These are phyloP conservation scores for Allantophomopsis cytisporea DNA, from an alignment of 2,329 filamentous ascomycete species.

Conservation along the genomic window DNA sequence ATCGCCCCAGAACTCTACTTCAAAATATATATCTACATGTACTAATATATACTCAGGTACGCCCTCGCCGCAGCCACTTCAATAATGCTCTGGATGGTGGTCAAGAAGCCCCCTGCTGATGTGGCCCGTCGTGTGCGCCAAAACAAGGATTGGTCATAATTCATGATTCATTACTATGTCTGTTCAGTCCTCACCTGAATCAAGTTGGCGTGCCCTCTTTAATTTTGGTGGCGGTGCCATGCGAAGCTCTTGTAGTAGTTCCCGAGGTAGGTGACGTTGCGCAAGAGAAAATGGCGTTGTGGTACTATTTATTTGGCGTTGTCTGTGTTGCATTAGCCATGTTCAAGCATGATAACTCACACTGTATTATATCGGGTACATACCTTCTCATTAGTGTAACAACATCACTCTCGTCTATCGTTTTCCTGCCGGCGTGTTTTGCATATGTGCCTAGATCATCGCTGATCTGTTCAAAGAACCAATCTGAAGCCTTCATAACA, in stretches of 20 bases:
- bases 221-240: conserved; percentile 45
- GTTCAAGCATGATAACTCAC: too few relatives aligned
- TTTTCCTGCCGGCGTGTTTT: conserved; percentile 68
- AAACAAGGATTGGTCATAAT: conserved; percentile 57
- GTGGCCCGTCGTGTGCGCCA: conserved; percentile 61
- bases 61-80: conserved; percentile 72
- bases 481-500: conserved; percentile 71
- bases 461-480: conserved; percentile 82
- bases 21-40: conserved; percentile 1
- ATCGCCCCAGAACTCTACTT: conserved; percentile 5
- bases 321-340: conserved; percentile 34
- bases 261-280: conserved; percentile 66
- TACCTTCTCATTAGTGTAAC: conserved; percentile 74
- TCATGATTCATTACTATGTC: conserved; percentile 3
- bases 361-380: conserved; percentile 22
- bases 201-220: conserved; percentile 23
- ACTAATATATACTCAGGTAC: conserved; percentile 47
- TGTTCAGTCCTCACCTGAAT: conserved; percentile 10
- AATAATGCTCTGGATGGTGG: conserved; percentile 92
- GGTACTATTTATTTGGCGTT: conserved; percentile 58
- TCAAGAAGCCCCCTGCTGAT: conserved; percentile 72
- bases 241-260: conserved; percentile 70
- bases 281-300: conserved; percentile 79
- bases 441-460: conserved; percentile 73
- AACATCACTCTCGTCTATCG: conserved; percentile 76